Evolutionary conservation across 306 rosid species (phyloP).

Genomic region (Cicer pinnatifidum): DNA sequence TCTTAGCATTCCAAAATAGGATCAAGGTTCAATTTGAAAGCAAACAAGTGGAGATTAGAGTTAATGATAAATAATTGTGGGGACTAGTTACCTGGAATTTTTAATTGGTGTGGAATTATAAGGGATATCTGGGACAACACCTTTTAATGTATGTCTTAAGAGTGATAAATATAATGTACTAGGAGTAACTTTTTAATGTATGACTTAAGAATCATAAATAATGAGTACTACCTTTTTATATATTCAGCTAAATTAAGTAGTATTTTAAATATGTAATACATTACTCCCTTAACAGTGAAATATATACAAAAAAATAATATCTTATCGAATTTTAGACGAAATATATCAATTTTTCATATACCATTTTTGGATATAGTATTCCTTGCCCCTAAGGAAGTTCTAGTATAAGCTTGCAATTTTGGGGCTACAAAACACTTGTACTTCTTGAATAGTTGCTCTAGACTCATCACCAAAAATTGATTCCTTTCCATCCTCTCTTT

Average conservation of each 20-base stretch:
- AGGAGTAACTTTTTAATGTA: conserved; percentile 15
- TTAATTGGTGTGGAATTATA: conserved; percentile 39
- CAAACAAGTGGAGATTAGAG: conserved; percentile 48
- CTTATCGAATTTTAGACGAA: no score
- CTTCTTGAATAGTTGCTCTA: conserved; percentile 71
- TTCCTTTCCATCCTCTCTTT: conserved; percentile 83
- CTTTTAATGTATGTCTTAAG: conserved; percentile 84
- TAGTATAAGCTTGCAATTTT: conserved; percentile 89
- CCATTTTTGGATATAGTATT: not conserved
- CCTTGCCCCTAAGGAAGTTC: conserved; percentile 33
- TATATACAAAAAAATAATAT: no score
- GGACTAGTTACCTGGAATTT: conserved; percentile 37
- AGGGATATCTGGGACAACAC: conserved; percentile 63
- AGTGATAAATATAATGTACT: conserved; percentile 43
- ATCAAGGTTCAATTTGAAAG: conserved; percentile 47
- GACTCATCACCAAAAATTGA: conserved; percentile 82
- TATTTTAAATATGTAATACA: no score
- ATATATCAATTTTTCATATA: no score
- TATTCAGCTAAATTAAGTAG: not conserved
- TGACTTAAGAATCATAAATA: not conserved
- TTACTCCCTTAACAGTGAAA: no score
- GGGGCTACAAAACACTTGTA: conserved; percentile 84
- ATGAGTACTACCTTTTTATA: not conserved
- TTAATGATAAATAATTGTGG: conserved; percentile 38
- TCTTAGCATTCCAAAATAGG: conserved; percentile 44